phyloP scores from a whole-genome alignment of 1,284 basidiomycete species.

The Leccinum fallax region DNA sequence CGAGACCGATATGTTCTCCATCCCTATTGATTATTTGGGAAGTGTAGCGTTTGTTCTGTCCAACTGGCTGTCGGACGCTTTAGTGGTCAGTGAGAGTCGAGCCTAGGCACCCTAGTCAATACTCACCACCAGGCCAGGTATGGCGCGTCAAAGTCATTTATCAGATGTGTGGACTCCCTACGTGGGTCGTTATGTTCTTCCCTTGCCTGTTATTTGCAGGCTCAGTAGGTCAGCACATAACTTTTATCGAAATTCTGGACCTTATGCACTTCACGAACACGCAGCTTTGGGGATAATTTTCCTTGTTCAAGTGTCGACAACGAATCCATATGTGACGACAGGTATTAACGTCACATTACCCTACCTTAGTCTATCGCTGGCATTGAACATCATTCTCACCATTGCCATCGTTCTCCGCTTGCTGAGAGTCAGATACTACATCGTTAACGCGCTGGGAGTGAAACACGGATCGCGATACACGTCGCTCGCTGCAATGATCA shows the following conservation, averaged over 20 bases:
- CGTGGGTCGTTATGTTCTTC: constrained; percentile 21
- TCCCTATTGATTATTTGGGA: constrained; percentile 15
- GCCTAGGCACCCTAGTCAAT: not conserved
- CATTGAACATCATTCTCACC: constrained; percentile 28
- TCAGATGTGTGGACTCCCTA: constrained; percentile 5
- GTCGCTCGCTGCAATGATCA: constrained; percentile 24
- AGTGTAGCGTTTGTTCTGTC: constrained; percentile 23
- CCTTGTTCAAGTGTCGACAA: constrained; percentile 19
- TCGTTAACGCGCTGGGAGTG: constrained; percentile 12
- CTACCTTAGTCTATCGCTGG: constrained; percentile 23
- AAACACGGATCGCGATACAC: constrained; percentile 21
- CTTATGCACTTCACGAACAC: not conserved
- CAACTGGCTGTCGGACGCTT: constrained; percentile 28
- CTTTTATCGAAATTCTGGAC: rapidly evolving
- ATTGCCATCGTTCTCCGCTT: constrained; percentile 27
- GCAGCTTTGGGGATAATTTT: constrained; percentile 14
- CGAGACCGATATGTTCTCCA: constrained; percentile 17
- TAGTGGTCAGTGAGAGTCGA: constrained; percentile 25
- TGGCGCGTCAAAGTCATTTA: constrained; percentile 37
- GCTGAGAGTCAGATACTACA: constrained; percentile 10
- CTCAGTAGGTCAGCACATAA: constrained; percentile 16
- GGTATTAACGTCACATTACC: constrained; percentile 24
- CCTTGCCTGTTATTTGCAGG: constrained; percentile 21
- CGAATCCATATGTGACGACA: constrained; percentile 17
- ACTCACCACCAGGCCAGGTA: constrained; percentile 18